phyloP scores from a whole-genome alignment of 148 eudicot species.

The Cornus suecica region DNA sequence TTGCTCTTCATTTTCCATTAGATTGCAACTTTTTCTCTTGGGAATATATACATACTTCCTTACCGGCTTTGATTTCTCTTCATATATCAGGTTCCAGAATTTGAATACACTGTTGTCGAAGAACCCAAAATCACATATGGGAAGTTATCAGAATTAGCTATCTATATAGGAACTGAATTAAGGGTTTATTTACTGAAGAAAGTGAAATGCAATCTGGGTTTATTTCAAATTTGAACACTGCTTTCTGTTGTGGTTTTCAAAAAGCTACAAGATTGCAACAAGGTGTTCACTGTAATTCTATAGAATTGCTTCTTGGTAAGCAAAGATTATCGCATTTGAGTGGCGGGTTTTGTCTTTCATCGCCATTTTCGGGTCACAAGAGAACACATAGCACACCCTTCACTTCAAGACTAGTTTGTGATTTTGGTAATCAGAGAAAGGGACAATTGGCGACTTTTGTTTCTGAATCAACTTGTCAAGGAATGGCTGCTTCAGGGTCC shows the following conservation, averaged over 20 bases:
- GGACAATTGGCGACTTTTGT: constrained; percentile 1
- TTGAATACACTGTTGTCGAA: not conserved
- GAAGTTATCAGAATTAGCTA: constrained; percentile 5
- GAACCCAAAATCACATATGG: not conserved
- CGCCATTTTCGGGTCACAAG: not conserved
- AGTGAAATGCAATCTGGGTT: constrained; percentile 46
- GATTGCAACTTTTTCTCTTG: no score
- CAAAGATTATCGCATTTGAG: constrained; percentile 4
- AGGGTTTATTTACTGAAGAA: constrained; percentile 12
- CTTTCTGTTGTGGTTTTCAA: constrained; percentile 32
- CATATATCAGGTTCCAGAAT: not conserved
- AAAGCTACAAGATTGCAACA: constrained; percentile 14
- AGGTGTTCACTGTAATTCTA: constrained; percentile 8
- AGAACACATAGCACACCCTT: not conserved
- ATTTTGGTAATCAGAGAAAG: constrained; percentile 8
- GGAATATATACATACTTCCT: not conserved
- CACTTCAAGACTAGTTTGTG: constrained; percentile 2
- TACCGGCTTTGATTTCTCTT: not conserved
- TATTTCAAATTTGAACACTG: constrained; percentile 39
- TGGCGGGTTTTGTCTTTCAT: not conserved
- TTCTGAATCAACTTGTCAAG: not conserved
- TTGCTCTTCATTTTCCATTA: no score
- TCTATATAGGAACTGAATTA: constrained; percentile 11
- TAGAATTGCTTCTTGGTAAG: constrained; percentile 17
- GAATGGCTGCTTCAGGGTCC: constrained; percentile 67